Conservation (phyloP, 2,329 filamentous ascomycete genomes). For the Aspergillus caelatus region DNA sequence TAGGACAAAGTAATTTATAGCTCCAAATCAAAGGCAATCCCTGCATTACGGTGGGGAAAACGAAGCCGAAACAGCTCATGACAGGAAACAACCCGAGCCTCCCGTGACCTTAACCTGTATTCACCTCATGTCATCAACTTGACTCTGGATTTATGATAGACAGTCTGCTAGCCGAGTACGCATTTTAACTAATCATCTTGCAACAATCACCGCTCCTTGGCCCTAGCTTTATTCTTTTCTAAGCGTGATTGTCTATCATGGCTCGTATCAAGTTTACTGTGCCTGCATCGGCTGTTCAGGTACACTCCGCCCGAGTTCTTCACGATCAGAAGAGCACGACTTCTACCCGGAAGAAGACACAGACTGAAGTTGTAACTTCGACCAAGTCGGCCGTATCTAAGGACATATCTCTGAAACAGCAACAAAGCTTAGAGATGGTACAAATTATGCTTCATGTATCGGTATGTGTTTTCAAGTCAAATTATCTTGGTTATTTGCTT, state of each 20-base stretch:
- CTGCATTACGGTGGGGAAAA: not conserved
- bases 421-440: constrained; percentile 51
- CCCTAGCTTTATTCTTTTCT: not conserved
- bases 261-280: constrained; percentile 29
- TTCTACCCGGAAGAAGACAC: constrained; percentile 18
- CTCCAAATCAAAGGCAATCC: not conserved
- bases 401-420: constrained; percentile 33
- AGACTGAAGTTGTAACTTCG: constrained; percentile 14
- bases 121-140: constrained; percentile 16
- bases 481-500: not conserved
- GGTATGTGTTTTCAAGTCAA: constrained; percentile 32
- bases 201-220: not conserved
- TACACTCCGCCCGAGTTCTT: constrained; percentile 18
- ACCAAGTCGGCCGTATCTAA: constrained; percentile 14
- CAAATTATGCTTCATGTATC: constrained; percentile 53
- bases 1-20: not conserved
- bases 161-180: not conserved
- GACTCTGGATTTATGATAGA: constrained; percentile 7
- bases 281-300: constrained; percentile 21
- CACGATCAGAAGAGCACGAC: constrained; percentile 10
- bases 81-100: constrained; percentile 11
- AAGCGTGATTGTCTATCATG: constrained; percentile 16
- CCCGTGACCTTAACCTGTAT: constrained; percentile 22
- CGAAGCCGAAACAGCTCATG: constrained; percentile 5
- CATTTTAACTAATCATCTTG: not conserved